Percentiles rank a stretch among this genome's conserved stretches.
These are phyloP conservation scores for Drechslera avenae DNA, from an alignment of 2,329 filamentous ascomycete genomes.

Conservation along the genomic window DNA sequence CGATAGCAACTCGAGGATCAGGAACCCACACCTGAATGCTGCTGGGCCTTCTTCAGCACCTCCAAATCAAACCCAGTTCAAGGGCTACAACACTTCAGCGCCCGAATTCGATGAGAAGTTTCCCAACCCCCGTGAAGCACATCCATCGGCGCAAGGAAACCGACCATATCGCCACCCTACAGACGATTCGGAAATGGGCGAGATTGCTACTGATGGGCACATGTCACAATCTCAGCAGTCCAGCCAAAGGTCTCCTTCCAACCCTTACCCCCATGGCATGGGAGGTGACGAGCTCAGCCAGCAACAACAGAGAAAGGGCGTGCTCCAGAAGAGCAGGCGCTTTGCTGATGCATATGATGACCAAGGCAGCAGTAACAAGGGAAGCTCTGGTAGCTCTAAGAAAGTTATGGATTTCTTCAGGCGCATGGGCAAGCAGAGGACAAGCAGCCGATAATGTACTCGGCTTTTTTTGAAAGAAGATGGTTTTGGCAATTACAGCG, in stretches of 20 bases:
- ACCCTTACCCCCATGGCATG: constrained; percentile 51
- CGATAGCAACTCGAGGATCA: constrained; percentile 36
- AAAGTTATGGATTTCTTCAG: constrained; percentile 99
- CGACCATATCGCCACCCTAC: constrained; percentile 36
- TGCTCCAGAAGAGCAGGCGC: constrained; percentile 82
- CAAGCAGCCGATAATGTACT: constrained; percentile 12
- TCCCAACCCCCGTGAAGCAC: constrained; percentile 39
- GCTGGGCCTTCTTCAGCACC: constrained; percentile 43
- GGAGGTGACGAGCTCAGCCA: constrained; percentile 30
- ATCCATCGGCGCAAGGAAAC: constrained; percentile 33
- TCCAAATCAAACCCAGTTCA: constrained; percentile 46
- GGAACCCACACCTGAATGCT: constrained; percentile 22
- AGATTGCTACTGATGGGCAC: constrained; percentile 14
- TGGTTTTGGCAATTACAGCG: neutral
- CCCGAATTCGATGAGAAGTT: constrained; percentile 46
- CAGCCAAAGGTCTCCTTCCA: constrained; percentile 13
- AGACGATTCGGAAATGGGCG: constrained; percentile 46
- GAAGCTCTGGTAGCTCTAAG: constrained; percentile 71
- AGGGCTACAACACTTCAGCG: constrained; percentile 25
- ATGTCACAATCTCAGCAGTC: constrained; percentile 31
- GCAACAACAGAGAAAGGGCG: constrained; percentile 50
- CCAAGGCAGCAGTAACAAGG: constrained; percentile 35
- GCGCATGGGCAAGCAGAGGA: constrained; percentile 75
- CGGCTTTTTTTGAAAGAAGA: neutral
- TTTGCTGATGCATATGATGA: constrained; percentile 89